Evolutionary conservation across 768 basidiomycete genomes (phyloP).

Genomic region (Terana coerulea): DNA sequence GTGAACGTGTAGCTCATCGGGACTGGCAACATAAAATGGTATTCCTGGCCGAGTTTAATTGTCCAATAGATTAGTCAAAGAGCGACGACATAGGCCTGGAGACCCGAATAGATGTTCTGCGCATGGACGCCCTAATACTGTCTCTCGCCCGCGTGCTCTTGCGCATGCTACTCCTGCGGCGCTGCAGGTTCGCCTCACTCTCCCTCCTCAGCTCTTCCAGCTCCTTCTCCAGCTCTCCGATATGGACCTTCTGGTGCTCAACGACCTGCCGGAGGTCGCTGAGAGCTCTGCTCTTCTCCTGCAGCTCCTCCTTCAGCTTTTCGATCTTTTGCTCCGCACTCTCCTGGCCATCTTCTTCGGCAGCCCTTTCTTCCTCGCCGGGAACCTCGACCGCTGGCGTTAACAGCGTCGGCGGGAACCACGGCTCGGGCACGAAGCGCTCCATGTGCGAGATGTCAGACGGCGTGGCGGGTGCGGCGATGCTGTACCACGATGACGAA

Average conservation of each 20-base stretch:
- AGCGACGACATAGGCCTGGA: conserved; percentile 1
- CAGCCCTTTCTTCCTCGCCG: conserved; percentile 6
- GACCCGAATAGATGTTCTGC: conserved; percentile 6
- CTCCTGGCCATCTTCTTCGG: background rate
- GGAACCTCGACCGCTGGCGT: conserved; percentile 2
- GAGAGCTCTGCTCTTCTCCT: conserved; percentile 5
- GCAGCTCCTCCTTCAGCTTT: conserved; percentile 10
- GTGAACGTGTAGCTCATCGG: too few species aligned
- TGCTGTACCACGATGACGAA: conserved; percentile 15
- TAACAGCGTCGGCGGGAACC: conserved; percentile 14
- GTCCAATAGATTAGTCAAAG: conserved; percentile 9
- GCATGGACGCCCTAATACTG: conserved; percentile 4
- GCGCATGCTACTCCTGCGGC: conserved; percentile 9
- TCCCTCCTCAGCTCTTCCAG: conserved; percentile 6
- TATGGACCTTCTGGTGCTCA: conserved; percentile 15
- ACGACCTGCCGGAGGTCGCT: conserved; percentile 9
- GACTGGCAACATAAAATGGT: too few species aligned
- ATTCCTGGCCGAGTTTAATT: too few species aligned
- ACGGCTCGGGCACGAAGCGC: conserved; percentile 11
- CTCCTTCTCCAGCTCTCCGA: conserved; percentile 10
- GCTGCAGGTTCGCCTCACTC: background rate
- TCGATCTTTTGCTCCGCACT: conserved; percentile 1
- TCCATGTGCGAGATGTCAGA: conserved; percentile 2
- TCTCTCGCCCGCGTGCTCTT: conserved; percentile 3
- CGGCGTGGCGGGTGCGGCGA: conserved; percentile 5